Evolutionary conservation across 2,329 filamentous ascomycete species (phyloP), one percentile per base, ranked within the genome.

Genomic region (Cordyceps farinosa): DNA sequence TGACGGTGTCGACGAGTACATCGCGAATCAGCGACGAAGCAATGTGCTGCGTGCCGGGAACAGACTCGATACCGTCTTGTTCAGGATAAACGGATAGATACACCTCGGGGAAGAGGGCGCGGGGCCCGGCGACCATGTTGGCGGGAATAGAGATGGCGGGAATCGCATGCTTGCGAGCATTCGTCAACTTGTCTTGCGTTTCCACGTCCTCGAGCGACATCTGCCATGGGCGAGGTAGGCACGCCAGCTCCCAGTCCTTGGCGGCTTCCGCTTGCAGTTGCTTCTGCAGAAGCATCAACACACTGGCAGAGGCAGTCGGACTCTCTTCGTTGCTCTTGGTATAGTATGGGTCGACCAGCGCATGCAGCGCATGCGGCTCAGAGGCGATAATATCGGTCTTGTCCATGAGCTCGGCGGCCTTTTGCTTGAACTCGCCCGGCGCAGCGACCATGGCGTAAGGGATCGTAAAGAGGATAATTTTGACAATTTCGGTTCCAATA

Each of bases 361-460:
- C 82, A 73, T 97, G 93, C 42, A 98, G 82, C 2, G 90, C 84
- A 73, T 97, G 91, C 11, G 91, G 90, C 66, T 95, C 92, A 2
- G 90, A 91, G 11, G 94, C 92, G 69, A 98, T 96, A 67, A 98
- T 92, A 62, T 95, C 93, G 2, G 95, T 98, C 80, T 96, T 97
- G 67, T 96, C 91, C 73, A 99, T 87, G 60, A 98, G 81, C 53
- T 90, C 87, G 1, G 84, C 82, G 2, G 92, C 92, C 71, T 90
- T 90, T 67, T 90, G 83, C 69, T 89, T 86, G 71, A 90, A 88
- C 56, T 87, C 86, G 3, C 83, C 81, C 3, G 90, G 89, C 0
- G 88, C 85, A 3, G 90, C 87, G 10, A 88, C 86, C 83, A 97
- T 88, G 61, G 92, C 82, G 74, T 98, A 99, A 0, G 95, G 94